Evolutionary conservation across 345 rosid species (phyloP).

Genomic region (Theobroma cacao): DNA sequence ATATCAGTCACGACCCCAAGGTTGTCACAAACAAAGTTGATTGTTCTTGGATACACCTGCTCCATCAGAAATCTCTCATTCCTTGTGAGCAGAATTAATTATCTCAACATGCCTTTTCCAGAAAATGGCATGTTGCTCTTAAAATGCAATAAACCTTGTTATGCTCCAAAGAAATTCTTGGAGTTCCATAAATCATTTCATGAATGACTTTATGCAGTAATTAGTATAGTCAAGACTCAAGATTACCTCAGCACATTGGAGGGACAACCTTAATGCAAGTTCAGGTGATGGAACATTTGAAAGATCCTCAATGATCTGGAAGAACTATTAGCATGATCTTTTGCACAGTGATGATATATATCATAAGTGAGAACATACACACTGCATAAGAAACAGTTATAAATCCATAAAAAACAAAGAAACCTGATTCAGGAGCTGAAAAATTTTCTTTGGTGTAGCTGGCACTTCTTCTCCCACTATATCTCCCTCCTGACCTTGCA

Average conservation of each 20-base stretch:
- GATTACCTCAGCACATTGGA: slow-evolving; percentile 89
- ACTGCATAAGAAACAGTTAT: not conserved
- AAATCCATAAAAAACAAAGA: not conserved
- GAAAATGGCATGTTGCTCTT: not conserved
- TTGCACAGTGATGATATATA: not conserved
- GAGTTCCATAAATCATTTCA: not conserved
- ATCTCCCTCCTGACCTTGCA: slow-evolving; percentile 68
- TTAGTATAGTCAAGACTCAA: not conserved
- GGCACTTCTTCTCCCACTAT: slow-evolving; percentile 59
- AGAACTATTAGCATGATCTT: slow-evolving; percentile 11
- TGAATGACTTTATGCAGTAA: not conserved
- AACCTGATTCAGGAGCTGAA: slow-evolving; percentile 84
- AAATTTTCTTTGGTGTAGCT: slow-evolving; percentile 64
- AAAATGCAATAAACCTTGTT: not conserved
- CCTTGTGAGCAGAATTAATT: not conserved
- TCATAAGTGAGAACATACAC: not conserved
- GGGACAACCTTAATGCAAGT: slow-evolving; percentile 72
- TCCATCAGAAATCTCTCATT: not conserved
- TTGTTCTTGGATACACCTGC: not conserved
- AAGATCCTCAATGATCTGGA: slow-evolving; percentile 71
- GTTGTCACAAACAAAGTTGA: not conserved
- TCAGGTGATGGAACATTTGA: slow-evolving; percentile 74
- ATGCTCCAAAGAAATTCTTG: not conserved
- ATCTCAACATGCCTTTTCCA: not conserved
- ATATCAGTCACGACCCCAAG: not conserved